Percentiles rank a stretch among this genome's conserved stretches.
Evolutionary conservation across 305 asterid genomes (phyloP).

Genomic region (Fraxinus sp.): DNA sequence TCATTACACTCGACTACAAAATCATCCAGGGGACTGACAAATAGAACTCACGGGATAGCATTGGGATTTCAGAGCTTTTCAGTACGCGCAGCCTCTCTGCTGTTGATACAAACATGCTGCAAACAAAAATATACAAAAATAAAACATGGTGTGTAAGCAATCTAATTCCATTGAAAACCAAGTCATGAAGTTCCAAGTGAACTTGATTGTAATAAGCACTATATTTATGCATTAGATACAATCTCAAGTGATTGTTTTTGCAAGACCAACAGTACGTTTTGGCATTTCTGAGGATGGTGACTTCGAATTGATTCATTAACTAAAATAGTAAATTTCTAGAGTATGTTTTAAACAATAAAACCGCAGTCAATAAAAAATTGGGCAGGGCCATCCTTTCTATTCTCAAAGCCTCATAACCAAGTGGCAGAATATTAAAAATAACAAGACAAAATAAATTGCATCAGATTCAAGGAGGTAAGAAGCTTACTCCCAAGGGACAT

Average conservation of each 20-base stretch:
- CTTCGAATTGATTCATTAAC: neutral
- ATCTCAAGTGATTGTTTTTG: neutral
- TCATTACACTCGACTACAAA: neutral
- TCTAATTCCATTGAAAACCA: neutral
- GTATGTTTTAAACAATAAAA: neutral
- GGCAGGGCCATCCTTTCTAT: neutral
- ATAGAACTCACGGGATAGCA: slow-evolving; percentile 55
- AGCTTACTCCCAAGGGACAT: slow-evolving; percentile 97
- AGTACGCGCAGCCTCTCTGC: slow-evolving; percentile 86
- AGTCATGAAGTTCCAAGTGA: neutral
- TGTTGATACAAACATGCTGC: slow-evolving; percentile 85
- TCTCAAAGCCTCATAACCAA: neutral
- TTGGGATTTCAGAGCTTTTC: slow-evolving; percentile 75
- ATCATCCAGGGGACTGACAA: neutral
- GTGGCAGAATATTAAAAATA: slow-evolving; percentile 17
- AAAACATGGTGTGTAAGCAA: neutral
- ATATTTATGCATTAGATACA: neutral
- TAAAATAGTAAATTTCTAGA: neutral
- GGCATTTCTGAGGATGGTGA: neutral
- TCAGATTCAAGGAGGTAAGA: slow-evolving; percentile 32
- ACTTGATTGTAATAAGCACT: neutral
- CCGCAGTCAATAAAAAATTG: neutral
- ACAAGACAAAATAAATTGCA: slow-evolving; percentile 24
- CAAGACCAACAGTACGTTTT: neutral
- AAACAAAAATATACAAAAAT: neutral